Conservation (phyloP, 139 green algal species). For the Diplosphaera chodatii region DNA sequence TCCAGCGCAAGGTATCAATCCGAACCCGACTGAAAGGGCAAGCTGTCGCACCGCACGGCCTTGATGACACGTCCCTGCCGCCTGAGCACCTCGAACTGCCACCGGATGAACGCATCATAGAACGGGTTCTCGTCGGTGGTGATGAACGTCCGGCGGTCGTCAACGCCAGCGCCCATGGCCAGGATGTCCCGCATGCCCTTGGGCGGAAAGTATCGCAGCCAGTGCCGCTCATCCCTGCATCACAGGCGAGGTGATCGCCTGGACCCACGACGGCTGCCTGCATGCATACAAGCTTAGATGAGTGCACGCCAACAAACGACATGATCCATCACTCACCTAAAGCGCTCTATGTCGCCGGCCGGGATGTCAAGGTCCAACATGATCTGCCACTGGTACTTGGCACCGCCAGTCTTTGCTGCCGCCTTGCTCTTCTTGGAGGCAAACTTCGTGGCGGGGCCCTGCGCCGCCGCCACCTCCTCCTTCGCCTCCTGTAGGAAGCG, state of each 20-base stretch:
- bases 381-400: constrained; percentile 89
- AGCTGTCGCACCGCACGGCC: constrained; percentile 83
- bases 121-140: constrained; percentile 97
- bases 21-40: too few relatives aligned
- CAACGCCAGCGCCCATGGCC: constrained; percentile 90
- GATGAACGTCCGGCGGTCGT: constrained; percentile 98
- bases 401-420: constrained; percentile 73
- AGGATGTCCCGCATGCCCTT: constrained; percentile 80
- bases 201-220: constrained; percentile 93
- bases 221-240: too few relatives aligned
- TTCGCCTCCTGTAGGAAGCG: too few relatives aligned
- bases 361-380: constrained; percentile 80
- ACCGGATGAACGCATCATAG: constrained; percentile 96
- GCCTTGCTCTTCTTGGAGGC: constrained; percentile 90
- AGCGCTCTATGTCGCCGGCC: constrained; percentile 79
- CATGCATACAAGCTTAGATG: too few relatives aligned
- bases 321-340: constrained; percentile 64
- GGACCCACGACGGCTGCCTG: too few relatives aligned
- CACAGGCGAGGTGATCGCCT: too few relatives aligned
- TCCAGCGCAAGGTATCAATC: too few relatives aligned
- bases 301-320: too few relatives aligned
- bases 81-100: constrained; percentile 90
- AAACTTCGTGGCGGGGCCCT: constrained; percentile 91
- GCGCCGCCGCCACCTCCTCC: constrained; percentile 13
- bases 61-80: constrained; percentile 84